Percentiles rank a stretch among this genome's conserved stretches.
Conservation (phyloP, 1,284 basidiomycete species). For the Trichosporon ovoides region DNA sequence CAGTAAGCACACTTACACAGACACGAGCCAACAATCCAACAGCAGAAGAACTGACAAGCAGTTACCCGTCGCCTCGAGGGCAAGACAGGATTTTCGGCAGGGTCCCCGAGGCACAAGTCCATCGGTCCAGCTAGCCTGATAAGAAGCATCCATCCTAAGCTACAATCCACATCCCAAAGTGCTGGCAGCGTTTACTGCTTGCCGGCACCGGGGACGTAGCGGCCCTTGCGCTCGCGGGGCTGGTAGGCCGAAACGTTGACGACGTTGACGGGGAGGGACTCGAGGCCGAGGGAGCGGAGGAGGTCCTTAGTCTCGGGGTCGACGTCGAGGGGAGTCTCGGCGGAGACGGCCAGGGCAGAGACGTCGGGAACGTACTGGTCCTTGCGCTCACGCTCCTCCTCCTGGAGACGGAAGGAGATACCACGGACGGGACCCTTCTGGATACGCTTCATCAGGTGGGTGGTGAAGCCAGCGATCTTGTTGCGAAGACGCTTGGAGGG, state of each 20-base stretch:
- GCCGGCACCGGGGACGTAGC: conserved; percentile 77
- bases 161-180: conserved; percentile 8
- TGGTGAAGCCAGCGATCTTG: conserved; percentile 99
- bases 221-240: conserved; percentile 68
- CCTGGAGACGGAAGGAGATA: conserved; percentile 99
- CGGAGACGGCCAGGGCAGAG: conserved; percentile 78
- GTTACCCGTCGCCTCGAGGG: conserved; percentile 4
- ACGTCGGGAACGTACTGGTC: conserved; percentile 97
- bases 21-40: not conserved
- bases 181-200: conserved; percentile 17
- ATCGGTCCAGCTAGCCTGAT: conserved; percentile 3
- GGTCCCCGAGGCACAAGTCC: conserved; percentile 5
- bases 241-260: conserved; percentile 59
- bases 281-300: conserved; percentile 84
- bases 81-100: conserved; percentile 3
- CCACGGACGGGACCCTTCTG: conserved; percentile 98
- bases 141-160: conserved; percentile 8
- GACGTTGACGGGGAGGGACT: conserved; percentile 70
- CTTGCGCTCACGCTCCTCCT: conserved; percentile 99
- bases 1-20: not conserved
- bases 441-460: conserved; percentile 99
- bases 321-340: conserved; percentile 68
- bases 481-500: conserved; percentile 99
- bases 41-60: conserved; percentile 4
- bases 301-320: conserved; percentile 91